Base-by-base conservation (phyloP, 306 rosid species). In the Neltuma alba region DNA sequence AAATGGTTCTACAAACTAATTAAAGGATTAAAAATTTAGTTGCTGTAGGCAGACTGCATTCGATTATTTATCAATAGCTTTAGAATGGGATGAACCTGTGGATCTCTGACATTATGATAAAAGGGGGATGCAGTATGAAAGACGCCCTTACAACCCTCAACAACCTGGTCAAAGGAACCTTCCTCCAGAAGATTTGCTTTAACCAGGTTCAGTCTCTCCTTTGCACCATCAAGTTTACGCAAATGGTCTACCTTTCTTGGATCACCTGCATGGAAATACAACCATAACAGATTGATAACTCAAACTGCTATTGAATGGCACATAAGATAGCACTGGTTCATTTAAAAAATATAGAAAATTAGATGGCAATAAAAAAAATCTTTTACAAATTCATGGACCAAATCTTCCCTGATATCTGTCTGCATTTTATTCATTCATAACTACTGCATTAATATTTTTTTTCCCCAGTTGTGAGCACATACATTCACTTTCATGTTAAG, bases 81-180 rank as follows among this genome's bases (percentile, higher is more conserved):
- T 5, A 40, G 31, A 67, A 38, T 5, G 72, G 7, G 33, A 67
- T 67, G 52, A 67, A 67, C 72, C 72, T 67, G 72, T 38, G 74
- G 74, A 25, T 69, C 74, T 69, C 12, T 27, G 74, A 25, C 54
- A 14, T 69, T 42, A 40, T 67, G 55, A 42, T 67, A 69, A 42
- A 41, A 69, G 54, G 74, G 74, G 5, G 74, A 69, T 25, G 74
- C 74, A 5, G 55, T 69, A 27, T 69, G 74, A 8, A 69, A 69
- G 55, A 69, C 74, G 13, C 74, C 74, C 55, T 69, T 8, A 15
- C 74, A 69, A 9, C 55, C 37, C 57, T 41, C 55, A 41, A 69
- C 74, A 25, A 42, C 57, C 31, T 30, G 1, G 33, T 69, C 74
- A 69, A 6, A 69, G 37, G 74, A 69, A 41, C 74, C 74, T 69